Percentiles rank a stretch among this genome's conserved stretches.
Evolutionary conservation across 1,284 basidiomycete species (phyloP).

Genomic region (Hortiboletus rubellus): DNA sequence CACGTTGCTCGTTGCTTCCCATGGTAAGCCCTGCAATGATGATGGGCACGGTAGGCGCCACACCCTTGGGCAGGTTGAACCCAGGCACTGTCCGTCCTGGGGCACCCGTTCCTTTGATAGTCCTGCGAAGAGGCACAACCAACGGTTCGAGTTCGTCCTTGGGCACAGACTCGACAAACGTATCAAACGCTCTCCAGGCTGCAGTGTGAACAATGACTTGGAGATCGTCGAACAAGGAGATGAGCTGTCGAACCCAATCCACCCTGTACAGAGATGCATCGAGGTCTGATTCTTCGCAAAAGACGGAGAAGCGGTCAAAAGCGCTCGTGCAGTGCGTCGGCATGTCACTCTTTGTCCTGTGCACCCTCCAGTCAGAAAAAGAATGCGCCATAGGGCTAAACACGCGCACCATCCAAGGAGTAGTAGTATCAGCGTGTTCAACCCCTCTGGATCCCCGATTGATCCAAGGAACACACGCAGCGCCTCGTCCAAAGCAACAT

Average conservation of each 20-base stretch:
- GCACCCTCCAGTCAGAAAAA: neutral
- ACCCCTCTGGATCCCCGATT: conserved; percentile 79
- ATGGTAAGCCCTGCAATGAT: conserved; percentile 86
- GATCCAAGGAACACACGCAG: conserved; percentile 73
- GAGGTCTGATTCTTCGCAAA: conserved; percentile 80
- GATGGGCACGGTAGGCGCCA: conserved; percentile 86
- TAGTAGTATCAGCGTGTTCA: conserved; percentile 86
- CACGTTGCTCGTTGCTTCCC: conserved; percentile 82
- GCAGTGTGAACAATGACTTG: conserved; percentile 76
- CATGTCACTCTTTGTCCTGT: conserved; percentile 76
- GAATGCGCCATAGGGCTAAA: neutral
- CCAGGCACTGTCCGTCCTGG: conserved; percentile 83
- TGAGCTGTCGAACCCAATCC: conserved; percentile 94
- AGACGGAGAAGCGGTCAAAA: conserved; percentile 74
- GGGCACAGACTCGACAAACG: conserved; percentile 86
- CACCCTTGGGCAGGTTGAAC: conserved; percentile 87
- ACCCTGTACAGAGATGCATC: conserved; percentile 85
- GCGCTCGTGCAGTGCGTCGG: conserved; percentile 75
- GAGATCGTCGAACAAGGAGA: conserved; percentile 83
- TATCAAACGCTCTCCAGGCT: conserved; percentile 84
- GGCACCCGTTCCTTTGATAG: conserved; percentile 84
- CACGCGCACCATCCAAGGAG: conserved; percentile 78
- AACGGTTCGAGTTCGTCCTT: conserved; percentile 93
- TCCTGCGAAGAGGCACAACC: conserved; percentile 85
- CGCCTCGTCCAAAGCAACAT: conserved; percentile 74